phyloP scores from a whole-genome alignment of 1,139 yeast genomes.

The Magnusiomyces suaveolens region DNA sequence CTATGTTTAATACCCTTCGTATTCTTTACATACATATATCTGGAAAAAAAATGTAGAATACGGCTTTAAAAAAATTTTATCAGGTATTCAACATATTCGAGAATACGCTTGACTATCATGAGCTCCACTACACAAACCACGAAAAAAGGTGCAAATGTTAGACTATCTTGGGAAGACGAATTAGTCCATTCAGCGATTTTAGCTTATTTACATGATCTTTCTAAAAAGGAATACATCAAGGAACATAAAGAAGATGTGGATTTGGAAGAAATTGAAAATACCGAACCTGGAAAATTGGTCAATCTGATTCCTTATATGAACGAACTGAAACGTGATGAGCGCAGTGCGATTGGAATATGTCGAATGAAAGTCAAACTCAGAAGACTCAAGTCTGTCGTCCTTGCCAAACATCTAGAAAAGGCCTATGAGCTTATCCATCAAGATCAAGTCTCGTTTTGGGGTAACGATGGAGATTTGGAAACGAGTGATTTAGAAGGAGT shows the following conservation, averaged over 20 bases:
- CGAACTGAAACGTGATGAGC: conserved; percentile 8
- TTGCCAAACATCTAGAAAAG: conserved; percentile 51
- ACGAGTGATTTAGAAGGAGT: conserved; percentile 39
- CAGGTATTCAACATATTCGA: too few relatives aligned
- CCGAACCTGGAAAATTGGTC: conserved; percentile 12
- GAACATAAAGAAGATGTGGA: conserved; percentile 4
- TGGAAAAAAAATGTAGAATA: neutral
- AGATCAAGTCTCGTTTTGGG: conserved; percentile 35
- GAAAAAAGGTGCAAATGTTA: neutral
- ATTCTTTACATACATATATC: neutral
- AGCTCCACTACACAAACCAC: too few relatives aligned
- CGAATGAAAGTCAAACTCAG: conserved; percentile 32
- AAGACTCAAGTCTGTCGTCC: conserved; percentile 50
- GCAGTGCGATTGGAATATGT: conserved; percentile 2
- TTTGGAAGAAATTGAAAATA: conserved; percentile 9
- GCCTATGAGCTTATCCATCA: conserved; percentile 39
- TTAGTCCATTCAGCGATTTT: neutral
- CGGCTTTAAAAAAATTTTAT: neutral
- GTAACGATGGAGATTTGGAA: conserved; percentile 22
- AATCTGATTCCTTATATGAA: conserved; percentile 18
- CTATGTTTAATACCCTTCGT: too few relatives aligned
- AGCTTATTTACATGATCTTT: neutral
- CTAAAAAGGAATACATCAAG: conserved; percentile 3
- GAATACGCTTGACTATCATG: too few relatives aligned
- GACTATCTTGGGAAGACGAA: neutral